Evolutionary conservation across 1,139 yeast genomes (phyloP), one percentile per base, ranked within the genome.

Genomic region (Meyerozyma carpophila): DNA sequence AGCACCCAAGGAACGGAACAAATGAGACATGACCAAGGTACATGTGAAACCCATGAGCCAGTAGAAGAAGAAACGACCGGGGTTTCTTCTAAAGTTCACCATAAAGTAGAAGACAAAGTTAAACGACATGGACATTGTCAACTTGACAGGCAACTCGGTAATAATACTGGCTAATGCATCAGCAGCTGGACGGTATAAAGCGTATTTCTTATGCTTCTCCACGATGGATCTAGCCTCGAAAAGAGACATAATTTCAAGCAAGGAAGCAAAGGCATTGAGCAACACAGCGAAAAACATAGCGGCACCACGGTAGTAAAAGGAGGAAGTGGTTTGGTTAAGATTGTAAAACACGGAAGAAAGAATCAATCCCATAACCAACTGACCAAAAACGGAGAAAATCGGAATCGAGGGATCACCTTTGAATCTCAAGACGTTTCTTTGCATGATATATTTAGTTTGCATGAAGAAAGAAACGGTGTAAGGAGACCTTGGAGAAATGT

Each of bases 291-390:
- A 85, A 67, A 86, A 88, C 68, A 88, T 63, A 24, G 85, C 75
- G 21, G 91, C 84, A 51, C 85, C 81, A 55, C 95, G 75, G 50
- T 68, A 74, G 58, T 77, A 84, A 61, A 86, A 83, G 1, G 86
- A 75, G 10, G 54, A 62, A 1, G 68, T 64, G 21, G 58, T 60
- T 3, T 59, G 53, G 3, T 59, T 62, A 51, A 83, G 57, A 55
- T 86, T 83, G 68, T 79, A 87, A 59, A 84, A 87, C 57, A 88
- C 79, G 1, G 95, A 86, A 3, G 91, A 77, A 44, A 86, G 65
- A 47, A 88, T 67, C 47, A 88, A 71, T 31, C 87, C 86, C 85
- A 86, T 82, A n/a, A 77, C 63, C n/a, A 77, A 65, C 57, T 86
- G 84, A 49, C 87, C 86, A 47, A 76, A 49, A 18, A 85, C 68